Conservation (phyloP, 352 stramenopile species). For the Blastocystis sp. region DNA sequence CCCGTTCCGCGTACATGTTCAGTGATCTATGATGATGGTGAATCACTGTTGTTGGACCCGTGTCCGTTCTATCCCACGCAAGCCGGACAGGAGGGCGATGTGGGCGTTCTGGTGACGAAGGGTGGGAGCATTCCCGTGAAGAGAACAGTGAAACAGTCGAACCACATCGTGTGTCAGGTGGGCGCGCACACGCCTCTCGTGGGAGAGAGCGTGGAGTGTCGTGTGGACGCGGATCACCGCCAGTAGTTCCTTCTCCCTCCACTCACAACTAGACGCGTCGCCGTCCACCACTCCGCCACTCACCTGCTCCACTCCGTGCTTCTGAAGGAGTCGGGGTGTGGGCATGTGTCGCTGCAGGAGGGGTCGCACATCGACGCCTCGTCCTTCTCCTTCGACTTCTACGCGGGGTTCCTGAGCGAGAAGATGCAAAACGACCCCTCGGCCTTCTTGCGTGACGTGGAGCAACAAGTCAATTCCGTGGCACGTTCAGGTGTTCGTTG, state of each 20-base stretch:
- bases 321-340: conserved; percentile 79
- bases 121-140: background rate
- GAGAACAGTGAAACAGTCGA: conserved; percentile 12
- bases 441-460: conserved; percentile 79
- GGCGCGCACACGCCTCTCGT: background rate
- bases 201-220: background rate
- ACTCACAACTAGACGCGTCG: conserved; percentile 77
- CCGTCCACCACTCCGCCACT: conserved; percentile 82
- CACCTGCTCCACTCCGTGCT: conserved; percentile 82
- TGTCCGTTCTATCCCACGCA: conserved; percentile 71
- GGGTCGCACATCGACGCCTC: conserved; percentile 81
- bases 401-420: conserved; percentile 80
- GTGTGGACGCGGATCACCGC: background rate
- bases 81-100: conserved; percentile 63
- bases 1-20: background rate
- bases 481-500: background rate
- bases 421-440: conserved; percentile 80
- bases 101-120: background rate
- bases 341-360: conserved; percentile 79
- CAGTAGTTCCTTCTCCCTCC: background rate
- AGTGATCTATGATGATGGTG: background rate
- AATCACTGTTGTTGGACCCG: background rate
- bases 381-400: conserved; percentile 84
- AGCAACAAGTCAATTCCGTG: conserved; percentile 69
- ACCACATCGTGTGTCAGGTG: background rate